Conservation (phyloP, 1,284 basidiomycete species). For the Ustilago tritici region DNA sequence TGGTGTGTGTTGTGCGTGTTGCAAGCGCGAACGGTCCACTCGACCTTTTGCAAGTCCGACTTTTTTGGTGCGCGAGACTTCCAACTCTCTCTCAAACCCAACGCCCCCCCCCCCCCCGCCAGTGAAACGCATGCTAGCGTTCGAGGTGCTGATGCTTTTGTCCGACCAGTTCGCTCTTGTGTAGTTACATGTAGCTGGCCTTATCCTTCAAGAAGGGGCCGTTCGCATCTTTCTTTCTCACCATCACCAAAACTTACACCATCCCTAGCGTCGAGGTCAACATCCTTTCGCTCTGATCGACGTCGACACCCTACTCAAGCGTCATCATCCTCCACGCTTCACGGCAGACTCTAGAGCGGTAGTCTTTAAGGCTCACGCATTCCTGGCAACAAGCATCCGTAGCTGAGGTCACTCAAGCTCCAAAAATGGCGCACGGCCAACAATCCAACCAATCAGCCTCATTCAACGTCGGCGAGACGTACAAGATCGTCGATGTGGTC, state of each 20-base stretch:
- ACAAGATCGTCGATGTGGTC: constrained; percentile 70
- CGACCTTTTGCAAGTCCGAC: not conserved
- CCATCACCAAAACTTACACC: not conserved
- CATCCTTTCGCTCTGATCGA: not conserved
- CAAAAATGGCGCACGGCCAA: constrained; percentile 40
- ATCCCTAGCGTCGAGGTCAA: not conserved
- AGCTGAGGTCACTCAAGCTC: not conserved
- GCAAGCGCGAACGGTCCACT: constrained; percentile 2
- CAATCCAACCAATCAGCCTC: constrained; percentile 36
- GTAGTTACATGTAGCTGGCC: not conserved
- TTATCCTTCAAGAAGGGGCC: not conserved
- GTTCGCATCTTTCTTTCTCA: not conserved
- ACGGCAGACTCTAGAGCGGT: not conserved
- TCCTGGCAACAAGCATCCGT: not conserved
- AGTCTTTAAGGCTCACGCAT: too few species aligned
- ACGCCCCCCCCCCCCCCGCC: not conserved
- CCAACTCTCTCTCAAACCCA: not conserved
- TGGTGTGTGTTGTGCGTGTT: not conserved
- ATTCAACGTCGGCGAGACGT: constrained; percentile 60
- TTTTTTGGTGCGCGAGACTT: constrained; percentile 1
- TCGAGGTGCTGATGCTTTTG: not conserved
- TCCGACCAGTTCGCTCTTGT: not conserved
- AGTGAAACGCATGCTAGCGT: not conserved
- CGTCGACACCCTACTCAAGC: not conserved
- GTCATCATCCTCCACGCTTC: not conserved